Base-by-base conservation (phyloP, 2,329 filamentous ascomycete species). In the Trichothecium roseum region DNA sequence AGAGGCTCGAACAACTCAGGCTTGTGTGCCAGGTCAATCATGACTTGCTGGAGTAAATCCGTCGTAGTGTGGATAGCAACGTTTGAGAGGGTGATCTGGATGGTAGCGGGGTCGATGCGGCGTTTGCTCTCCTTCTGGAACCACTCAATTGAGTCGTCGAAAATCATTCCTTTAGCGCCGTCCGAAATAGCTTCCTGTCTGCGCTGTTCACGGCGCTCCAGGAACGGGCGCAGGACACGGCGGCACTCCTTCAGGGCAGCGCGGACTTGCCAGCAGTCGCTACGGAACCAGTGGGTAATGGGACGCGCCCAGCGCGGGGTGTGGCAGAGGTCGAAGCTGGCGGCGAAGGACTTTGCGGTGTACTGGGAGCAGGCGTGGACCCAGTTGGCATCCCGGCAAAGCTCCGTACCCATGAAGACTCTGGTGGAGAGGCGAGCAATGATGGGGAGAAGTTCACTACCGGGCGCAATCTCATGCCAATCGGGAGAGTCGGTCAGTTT, bases 21-120 rank as follows among this genome's bases (percentile, higher is more conserved):
- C 29, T 51, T 32, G 4, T 29, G 15, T 4, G 39, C 40, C 13
- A 52, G n/a, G 18, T 48, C 41, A 4, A 47, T 32, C 42, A 51
- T 42, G 5, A 38, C 37, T 16, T 44, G 40, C 12, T 37, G 30
- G 2, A 47, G 36, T 4, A 46, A 22, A 17, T 49, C 48, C 10
- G 36, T 43, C 1, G 45, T 50, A 7, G 40, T 51, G 30, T 49
- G 45, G 8, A 50, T 45, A 8, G 49, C 45, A 2, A 38, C 49
- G 13, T 49, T 33, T 1, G 45, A 42, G 3, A 52, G 35, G 0
- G 42, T 34, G 3, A 51, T 39, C 20, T 51, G 47, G 3, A 37
- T 42, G 1, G 41, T 36, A 24, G 46, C 41, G 14, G 40, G 41
- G 0, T 37, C 10, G 14, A 14, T 14, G 14, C 39, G 13, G 10